These are phyloP conservation scores for Spathaspora boniae DNA, from an alignment of 805 yeast genomes.

Conservation along the genomic window DNA sequence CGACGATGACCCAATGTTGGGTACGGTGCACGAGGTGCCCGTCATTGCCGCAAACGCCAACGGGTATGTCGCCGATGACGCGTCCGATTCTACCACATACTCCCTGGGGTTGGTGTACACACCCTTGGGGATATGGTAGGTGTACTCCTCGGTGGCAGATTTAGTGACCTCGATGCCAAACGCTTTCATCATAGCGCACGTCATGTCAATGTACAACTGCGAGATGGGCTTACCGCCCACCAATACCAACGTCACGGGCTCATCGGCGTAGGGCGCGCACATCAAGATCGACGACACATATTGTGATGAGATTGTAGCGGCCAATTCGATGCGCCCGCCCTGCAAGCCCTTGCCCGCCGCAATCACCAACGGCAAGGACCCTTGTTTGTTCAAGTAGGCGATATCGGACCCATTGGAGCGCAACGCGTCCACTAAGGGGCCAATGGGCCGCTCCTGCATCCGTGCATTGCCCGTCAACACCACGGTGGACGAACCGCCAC, in stretches of 20 bases:
- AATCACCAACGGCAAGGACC: slow-evolving; percentile 82
- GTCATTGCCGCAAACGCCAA: slow-evolving; percentile 96
- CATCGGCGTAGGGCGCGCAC: slow-evolving; percentile 95
- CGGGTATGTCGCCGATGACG: slow-evolving; percentile 97
- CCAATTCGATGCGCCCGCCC: slow-evolving; percentile 91
- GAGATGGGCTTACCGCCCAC: slow-evolving; percentile 98
- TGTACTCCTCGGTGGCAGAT: slow-evolving; percentile 68
- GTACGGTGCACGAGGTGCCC: slow-evolving; percentile 88
- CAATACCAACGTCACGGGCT: slow-evolving; percentile 81
- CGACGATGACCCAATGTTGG: slow-evolving; percentile 88
- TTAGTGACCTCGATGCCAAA: slow-evolving; percentile 79
- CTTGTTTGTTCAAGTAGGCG: slow-evolving; percentile 66
- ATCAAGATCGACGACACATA: slow-evolving; percentile 93
- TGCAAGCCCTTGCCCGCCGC: slow-evolving; percentile 65
- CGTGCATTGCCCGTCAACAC: slow-evolving; percentile 89
- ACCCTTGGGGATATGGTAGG: slow-evolving; percentile 89
- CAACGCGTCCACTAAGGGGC: slow-evolving; percentile 91
- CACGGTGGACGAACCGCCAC: slow-evolving; percentile 31
- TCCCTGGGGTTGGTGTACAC: slow-evolving; percentile 74
- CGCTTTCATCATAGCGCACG: slow-evolving; percentile 88
- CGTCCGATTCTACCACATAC: slow-evolving; percentile 93
- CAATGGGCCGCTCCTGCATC: slow-evolving; percentile 97
- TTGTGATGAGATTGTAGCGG: slow-evolving; percentile 96
- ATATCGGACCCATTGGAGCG: slow-evolving; percentile 74
- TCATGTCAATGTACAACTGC: slow-evolving; percentile 94